Conservation (phyloP, 2,329 filamentous ascomycete species). For the Huntiella bhutanensis region DNA sequence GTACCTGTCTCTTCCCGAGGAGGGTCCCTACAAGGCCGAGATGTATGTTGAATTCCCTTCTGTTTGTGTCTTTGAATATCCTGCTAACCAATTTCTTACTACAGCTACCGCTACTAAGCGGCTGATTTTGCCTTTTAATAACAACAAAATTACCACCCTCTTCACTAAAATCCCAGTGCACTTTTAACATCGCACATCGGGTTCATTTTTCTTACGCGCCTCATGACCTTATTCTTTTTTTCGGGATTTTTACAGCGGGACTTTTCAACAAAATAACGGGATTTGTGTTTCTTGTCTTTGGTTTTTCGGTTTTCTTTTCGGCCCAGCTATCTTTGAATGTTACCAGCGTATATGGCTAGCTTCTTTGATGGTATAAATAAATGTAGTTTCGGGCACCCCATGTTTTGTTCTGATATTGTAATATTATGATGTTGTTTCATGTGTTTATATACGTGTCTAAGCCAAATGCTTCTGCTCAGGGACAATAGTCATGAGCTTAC, state of each 20-base stretch:
- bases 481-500: constrained; percentile 49
- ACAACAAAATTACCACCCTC: constrained; percentile 16
- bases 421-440: not conserved
- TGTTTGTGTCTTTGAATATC: constrained; percentile 3
- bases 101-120: constrained; percentile 27
- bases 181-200: constrained; percentile 11
- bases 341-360: too few relatives aligned
- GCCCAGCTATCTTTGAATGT: not conserved
- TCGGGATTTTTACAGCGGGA: constrained; percentile 12
- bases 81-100: constrained; percentile 11
- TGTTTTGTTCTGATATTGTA: too few relatives aligned
- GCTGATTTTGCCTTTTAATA: constrained; percentile 10
- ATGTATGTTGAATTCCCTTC: constrained; percentile 38
- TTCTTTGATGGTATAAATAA: constrained; percentile 1
- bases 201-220: constrained; percentile 10
- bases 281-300: constrained; percentile 5
- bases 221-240: constrained; percentile 12
- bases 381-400: not conserved
- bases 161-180: constrained; percentile 11
- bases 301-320: constrained; percentile 2
- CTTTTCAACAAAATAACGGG: constrained; percentile 13
- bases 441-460: not conserved
- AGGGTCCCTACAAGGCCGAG: constrained; percentile 93
- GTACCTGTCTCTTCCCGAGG: constrained; percentile 69
- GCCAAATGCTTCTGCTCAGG: constrained; percentile 37